Evolutionary conservation across 2,329 filamentous ascomycete species (phyloP).

Genomic region (Paraphoma chrysanthemicola): DNA sequence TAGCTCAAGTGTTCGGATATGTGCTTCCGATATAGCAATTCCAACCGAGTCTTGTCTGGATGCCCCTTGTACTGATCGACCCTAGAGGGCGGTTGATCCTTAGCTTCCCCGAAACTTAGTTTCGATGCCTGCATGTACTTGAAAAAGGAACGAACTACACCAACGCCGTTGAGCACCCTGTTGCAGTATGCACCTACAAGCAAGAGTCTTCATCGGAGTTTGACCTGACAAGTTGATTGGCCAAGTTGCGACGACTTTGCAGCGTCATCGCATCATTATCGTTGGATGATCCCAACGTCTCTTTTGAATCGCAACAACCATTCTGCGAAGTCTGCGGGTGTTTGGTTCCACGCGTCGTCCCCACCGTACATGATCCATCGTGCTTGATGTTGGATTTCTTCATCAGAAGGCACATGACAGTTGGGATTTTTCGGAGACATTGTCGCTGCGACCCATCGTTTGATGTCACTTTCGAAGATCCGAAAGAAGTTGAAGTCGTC

Average conservation of each 20-base stretch:
- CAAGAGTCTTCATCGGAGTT: too few relatives aligned
- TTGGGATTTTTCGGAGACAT: conserved; percentile 31
- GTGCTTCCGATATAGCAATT: too few relatives aligned
- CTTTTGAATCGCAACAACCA: conserved; percentile 42
- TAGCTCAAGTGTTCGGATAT: too few relatives aligned
- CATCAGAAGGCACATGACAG: conserved; percentile 33
- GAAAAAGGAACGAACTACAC: too few relatives aligned
- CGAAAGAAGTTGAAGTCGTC: conserved; percentile 26
- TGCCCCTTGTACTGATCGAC: too few relatives aligned
- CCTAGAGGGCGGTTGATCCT: too few relatives aligned
- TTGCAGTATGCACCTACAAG: too few relatives aligned
- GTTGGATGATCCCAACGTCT: conserved; percentile 21
- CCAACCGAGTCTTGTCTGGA: too few relatives aligned
- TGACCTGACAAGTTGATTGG: neutral
- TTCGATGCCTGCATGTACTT: too few relatives aligned
- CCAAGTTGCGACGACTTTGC: too few relatives aligned
- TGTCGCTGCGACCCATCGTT: conserved; percentile 31
- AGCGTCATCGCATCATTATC: neutral
- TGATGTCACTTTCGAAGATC: conserved; percentile 25
- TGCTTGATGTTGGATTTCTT: conserved; percentile 42
- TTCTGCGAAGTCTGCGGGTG: conserved; percentile 41
- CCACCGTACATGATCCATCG: conserved; percentile 41
- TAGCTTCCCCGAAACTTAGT: too few relatives aligned
- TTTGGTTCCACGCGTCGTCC: conserved; percentile 48
- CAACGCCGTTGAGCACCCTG: too few relatives aligned